A percentile compares a stretch with the other conserved stretches of the same genome.
Conservation (phyloP, 208 protist species). For the Zelonia costaricensis region DNA sequence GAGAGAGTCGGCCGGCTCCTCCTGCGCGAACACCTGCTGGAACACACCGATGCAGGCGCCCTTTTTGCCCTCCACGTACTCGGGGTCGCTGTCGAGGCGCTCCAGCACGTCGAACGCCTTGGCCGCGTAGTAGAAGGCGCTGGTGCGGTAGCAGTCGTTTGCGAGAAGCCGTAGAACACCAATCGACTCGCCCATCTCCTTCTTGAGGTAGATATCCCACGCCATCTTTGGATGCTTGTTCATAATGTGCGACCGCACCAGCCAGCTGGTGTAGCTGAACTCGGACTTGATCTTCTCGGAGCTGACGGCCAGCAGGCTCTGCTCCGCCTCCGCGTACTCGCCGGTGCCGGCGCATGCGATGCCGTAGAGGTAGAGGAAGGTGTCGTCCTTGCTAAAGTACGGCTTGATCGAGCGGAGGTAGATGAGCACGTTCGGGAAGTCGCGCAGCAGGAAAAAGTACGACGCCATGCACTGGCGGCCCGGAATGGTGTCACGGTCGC, state of each 20-base stretch:
- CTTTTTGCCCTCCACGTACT: slow-evolving; percentile 97
- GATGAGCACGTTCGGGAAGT: slow-evolving; percentile 96
- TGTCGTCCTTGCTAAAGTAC: slow-evolving; percentile 96
- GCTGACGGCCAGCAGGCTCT: slow-evolving; percentile 80
- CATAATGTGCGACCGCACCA: slow-evolving; percentile 95
- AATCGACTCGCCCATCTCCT: slow-evolving; percentile 95
- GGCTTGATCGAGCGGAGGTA: slow-evolving; percentile 96
- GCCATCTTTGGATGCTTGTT: slow-evolving; percentile 93
- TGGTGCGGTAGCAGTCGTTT: slow-evolving; percentile 97
- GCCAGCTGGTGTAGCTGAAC: slow-evolving; percentile 94
- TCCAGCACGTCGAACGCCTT: slow-evolving; percentile 98
- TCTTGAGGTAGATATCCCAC: slow-evolving; percentile 98
- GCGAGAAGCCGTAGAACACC: slow-evolving; percentile 95
- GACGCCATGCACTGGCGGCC: slow-evolving; percentile 97
- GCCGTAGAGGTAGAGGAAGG: slow-evolving; percentile 93
- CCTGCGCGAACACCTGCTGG: slow-evolving; percentile 94
- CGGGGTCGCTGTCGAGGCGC: slow-evolving; percentile 93
- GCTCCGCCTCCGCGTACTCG: slow-evolving; percentile 90
- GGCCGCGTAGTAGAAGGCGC: slow-evolving; percentile 96
- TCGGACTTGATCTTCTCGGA: slow-evolving; percentile 93
- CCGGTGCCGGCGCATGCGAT: slow-evolving; percentile 88
- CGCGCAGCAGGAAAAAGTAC: slow-evolving; percentile 95
- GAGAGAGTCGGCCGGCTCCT: slow-evolving; percentile 84
- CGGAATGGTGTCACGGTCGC: slow-evolving; percentile 97
- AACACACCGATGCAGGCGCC: slow-evolving; percentile 97